Percentiles rank a stretch among this genome's conserved stretches.
Evolutionary conservation across 2,329 filamentous ascomycete species (phyloP).

Genomic region (Thielaviopsis euricoi): DNA sequence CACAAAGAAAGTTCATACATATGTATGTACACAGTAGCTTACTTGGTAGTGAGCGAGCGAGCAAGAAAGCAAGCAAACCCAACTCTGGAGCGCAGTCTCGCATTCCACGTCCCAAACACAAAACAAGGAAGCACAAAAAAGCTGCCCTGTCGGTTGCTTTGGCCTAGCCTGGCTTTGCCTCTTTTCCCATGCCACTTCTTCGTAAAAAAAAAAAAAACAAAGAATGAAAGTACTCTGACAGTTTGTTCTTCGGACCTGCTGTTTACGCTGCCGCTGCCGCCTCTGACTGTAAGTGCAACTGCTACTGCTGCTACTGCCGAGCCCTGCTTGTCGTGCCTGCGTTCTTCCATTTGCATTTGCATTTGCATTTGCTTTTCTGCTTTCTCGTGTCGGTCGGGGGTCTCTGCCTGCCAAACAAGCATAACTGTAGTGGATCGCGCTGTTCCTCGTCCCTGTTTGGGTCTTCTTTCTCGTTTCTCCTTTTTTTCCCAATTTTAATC

Average conservation of each 20-base stretch:
- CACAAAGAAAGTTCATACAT: background rate
- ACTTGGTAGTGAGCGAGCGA: background rate
- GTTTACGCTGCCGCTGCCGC: background rate
- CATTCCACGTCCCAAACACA: background rate
- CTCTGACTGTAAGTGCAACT: too few species aligned
- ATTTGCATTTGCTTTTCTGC: background rate
- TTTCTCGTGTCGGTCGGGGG: background rate
- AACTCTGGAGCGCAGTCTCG: background rate
- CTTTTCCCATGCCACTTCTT: too few species aligned
- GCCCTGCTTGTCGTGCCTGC: too few species aligned
- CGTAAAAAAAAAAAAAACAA: too few species aligned
- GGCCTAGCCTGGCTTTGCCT: background rate
- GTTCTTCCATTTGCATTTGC: too few species aligned
- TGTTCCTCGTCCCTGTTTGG: conserved; percentile 4
- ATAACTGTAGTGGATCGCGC: background rate
- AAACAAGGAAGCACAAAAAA: background rate
- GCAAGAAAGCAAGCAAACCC: too few species aligned
- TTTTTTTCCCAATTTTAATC: background rate
- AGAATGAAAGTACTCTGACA: too few species aligned
- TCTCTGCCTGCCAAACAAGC: background rate
- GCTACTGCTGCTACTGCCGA: too few species aligned
- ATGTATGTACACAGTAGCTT: background rate
- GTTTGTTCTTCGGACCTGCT: background rate
- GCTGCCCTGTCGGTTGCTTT: background rate
- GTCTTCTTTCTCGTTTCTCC: background rate